A percentile compares a stretch with the other conserved stretches of the same genome.
These are phyloP conservation scores for Pyrus pyrifolia DNA, from an alignment of 306 rosid genomes.

Conservation along the genomic window DNA sequence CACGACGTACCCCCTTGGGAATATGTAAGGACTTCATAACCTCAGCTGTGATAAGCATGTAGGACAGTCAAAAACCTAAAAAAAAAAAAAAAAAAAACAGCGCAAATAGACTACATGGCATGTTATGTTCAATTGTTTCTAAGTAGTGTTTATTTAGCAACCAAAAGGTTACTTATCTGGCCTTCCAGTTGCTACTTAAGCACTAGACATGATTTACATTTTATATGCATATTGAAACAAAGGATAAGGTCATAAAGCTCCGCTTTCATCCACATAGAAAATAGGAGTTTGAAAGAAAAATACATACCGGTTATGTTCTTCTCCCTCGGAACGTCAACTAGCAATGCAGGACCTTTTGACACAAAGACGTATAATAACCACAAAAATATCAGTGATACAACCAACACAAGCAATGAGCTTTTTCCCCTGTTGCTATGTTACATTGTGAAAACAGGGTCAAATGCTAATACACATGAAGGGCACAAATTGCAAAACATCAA, in stretches of 20 bases:
- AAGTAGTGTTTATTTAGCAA: background rate
- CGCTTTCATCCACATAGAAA: background rate
- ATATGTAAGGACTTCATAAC: conserved; percentile 74
- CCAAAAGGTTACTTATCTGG: background rate
- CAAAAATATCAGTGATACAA: background rate
- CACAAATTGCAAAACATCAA: background rate
- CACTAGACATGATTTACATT: background rate
- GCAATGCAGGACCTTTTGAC: conserved; percentile 56
- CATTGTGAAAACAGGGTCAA: background rate
- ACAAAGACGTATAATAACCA: conserved; percentile 4
- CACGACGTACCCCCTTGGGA: conserved; percentile 47
- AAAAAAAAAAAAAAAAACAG: background rate
- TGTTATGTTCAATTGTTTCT: background rate
- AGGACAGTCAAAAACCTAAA: background rate
- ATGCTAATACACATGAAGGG: background rate
- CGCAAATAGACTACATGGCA: background rate
- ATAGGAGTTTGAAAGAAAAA: conserved; percentile 1
- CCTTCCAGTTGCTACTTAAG: background rate
- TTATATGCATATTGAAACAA: background rate
- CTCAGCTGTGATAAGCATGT: conserved; percentile 45
- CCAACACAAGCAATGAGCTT: background rate
- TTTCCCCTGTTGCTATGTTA: background rate
- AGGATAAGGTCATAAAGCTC: background rate
- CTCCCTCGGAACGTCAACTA: conserved; percentile 81
- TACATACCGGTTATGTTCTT: conserved; percentile 71